These are phyloP conservation scores for Paraphaeosphaeria sporulosa DNA, from an alignment of 2,329 filamentous ascomycete species.

Conservation along the genomic window DNA sequence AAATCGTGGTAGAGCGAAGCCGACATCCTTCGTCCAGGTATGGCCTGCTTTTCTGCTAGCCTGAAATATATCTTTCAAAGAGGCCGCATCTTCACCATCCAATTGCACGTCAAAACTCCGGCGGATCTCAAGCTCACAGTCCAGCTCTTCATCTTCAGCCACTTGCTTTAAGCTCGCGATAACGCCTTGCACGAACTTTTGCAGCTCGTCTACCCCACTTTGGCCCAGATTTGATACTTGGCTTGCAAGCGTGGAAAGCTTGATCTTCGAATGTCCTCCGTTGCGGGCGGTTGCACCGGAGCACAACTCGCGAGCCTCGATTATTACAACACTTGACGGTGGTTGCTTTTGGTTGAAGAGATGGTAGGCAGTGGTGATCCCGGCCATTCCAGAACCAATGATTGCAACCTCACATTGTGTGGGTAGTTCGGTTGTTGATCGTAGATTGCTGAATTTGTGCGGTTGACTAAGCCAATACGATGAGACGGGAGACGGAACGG, in stretches of 20 bases:
- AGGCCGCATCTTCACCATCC: constrained; percentile 13
- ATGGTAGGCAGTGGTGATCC: constrained; percentile 40
- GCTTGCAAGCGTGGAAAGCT: constrained; percentile 50
- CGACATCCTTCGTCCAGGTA: constrained; percentile 27
- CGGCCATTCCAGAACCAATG: constrained; percentile 46
- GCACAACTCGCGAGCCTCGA: constrained; percentile 35
- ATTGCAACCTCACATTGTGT: constrained; percentile 38
- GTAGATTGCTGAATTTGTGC: constrained; percentile 34
- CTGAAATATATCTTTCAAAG: constrained; percentile 19
- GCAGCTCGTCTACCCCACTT: constrained; percentile 19
- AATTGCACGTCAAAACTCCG: constrained; percentile 31
- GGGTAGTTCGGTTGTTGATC: constrained; percentile 39
- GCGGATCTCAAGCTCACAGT: constrained; percentile 36
- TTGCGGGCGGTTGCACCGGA: constrained; percentile 37
- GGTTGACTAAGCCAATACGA: constrained; percentile 50
- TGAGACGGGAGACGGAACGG: constrained; percentile 38
- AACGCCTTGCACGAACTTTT: constrained; percentile 25
- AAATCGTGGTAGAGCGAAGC: constrained; percentile 15
- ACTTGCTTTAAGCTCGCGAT: constrained; percentile 24
- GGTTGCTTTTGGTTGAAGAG: constrained; percentile 26
- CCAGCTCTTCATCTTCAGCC: constrained; percentile 24
- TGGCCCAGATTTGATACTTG: constrained; percentile 15
- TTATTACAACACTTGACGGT: constrained; percentile 24
- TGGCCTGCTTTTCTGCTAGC: constrained; percentile 16
- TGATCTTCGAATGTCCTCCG: constrained; percentile 55